Evolutionary conservation across 75 land plant species (phyloP), one percentile per base, ranked within the genome.

Genomic region (Azolla pinnata): DNA sequence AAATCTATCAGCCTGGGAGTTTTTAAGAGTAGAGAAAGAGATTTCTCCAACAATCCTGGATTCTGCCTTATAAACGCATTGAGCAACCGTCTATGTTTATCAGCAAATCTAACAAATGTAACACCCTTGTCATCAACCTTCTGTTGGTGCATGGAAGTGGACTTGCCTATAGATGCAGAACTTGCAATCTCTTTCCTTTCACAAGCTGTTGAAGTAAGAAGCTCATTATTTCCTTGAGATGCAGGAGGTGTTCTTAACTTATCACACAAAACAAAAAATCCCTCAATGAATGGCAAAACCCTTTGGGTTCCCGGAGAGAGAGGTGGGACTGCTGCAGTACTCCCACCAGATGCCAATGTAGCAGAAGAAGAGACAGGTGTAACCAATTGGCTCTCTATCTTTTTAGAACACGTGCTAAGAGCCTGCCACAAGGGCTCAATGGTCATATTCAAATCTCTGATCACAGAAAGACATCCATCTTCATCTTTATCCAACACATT

Each of bases 181-280:
- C 66, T 64, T 60, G 58, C 72, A 23, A 62, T 63, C 49, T 78
- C 81, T 55, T 73, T 72, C 1, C 66, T 70, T 57, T 78, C 81
- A 31, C 73, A 60, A 20, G 79, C 77, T 59, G 75, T 78, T 19
- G 70, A 76, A 62, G 68, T 75, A 26, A 28, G 49, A 30, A 53
- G 56, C 31, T 81, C 84, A 31, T 59, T 56, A 12, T 62, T 72
- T 27, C 38, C 62, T 63, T 60, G 24, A 24, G 65, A 54, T 19
- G 54, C 61, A 56, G 75, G 86, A 29, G 78, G 84, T 63, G 90
- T 63, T 68, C 75, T 76, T 55, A 95, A 63, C 73, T 95, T 95
- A 57, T 95, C 99, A 77, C 99, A 95, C 54, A 81, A 70, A n/a
- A 95, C 91, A 72, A 95, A 90, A 64, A 95, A 95, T 2, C 96